These are phyloP conservation scores for Penicillium daleae DNA, from an alignment of 495 filamentous ascomycete species.

Conservation along the genomic window DNA sequence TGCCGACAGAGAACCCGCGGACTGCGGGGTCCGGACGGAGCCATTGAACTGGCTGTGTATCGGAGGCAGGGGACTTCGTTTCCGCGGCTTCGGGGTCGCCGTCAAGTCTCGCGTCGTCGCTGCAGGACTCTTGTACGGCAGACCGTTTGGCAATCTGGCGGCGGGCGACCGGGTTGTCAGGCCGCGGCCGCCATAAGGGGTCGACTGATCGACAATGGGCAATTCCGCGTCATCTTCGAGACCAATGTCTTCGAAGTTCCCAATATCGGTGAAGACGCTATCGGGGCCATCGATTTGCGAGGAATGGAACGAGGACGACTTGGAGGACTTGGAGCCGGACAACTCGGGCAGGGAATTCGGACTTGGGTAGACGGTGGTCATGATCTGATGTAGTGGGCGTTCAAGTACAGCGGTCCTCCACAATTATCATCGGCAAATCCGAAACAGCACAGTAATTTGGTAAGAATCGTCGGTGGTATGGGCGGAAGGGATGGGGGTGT, in stretches of 20 bases:
- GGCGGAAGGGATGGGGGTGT: slow-evolving; percentile 22
- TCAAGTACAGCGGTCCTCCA: slow-evolving; percentile 19
- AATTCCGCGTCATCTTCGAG: slow-evolving; percentile 68
- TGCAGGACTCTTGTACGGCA: slow-evolving; percentile 38
- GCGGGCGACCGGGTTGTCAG: slow-evolving; percentile 39
- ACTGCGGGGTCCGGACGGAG: slow-evolving; percentile 24
- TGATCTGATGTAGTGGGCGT: slow-evolving; percentile 49
- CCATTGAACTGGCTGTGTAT: slow-evolving; percentile 38
- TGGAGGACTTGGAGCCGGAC: slow-evolving; percentile 84
- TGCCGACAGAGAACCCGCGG: slow-evolving; percentile 26
- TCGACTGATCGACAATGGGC: slow-evolving; percentile 31
- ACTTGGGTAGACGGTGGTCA: slow-evolving; percentile 60
- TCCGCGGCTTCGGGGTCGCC: slow-evolving; percentile 44
- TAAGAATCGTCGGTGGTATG: slow-evolving; percentile 19
- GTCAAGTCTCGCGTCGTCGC: slow-evolving; percentile 49
- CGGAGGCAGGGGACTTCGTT: slow-evolving; percentile 47
- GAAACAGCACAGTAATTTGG: slow-evolving; percentile 14
- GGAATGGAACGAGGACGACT: slow-evolving; percentile 86
- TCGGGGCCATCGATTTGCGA: slow-evolving; percentile 68
- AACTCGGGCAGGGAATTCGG: slow-evolving; percentile 84
- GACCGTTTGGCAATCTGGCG: slow-evolving; percentile 36
- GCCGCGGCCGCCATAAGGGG: slow-evolving; percentile 37
- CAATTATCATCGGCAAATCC: slow-evolving; percentile 12
- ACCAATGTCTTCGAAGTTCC: slow-evolving; percentile 92
- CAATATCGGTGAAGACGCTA: slow-evolving; percentile 66